Percentiles rank a stretch among this genome's conserved stretches.
Conservation (phyloP, 441 rosid genomes). For the Mallotus japonicus region DNA sequence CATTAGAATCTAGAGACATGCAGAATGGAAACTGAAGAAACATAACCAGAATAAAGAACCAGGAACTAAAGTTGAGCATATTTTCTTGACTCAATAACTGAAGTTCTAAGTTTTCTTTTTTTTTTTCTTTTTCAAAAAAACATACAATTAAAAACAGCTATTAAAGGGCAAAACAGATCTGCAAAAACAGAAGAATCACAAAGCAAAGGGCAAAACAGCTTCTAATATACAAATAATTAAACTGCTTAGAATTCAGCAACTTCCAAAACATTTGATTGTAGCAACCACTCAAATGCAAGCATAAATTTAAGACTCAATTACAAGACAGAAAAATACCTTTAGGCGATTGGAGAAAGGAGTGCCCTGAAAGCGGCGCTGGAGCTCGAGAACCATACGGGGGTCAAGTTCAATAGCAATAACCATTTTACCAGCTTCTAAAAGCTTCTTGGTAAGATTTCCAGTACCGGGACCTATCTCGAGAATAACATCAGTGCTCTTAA, state of each 20-base stretch:
- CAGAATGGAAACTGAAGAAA: no score
- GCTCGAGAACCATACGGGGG: conserved; percentile 90
- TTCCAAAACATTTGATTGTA: no score
- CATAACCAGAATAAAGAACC: no score
- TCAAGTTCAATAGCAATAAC: conserved; percentile 86
- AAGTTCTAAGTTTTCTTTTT: not conserved
- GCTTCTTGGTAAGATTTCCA: conserved; percentile 88
- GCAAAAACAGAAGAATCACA: no score
- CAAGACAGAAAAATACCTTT: conserved; percentile 36
- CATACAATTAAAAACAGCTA: no score
- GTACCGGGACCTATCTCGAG: conserved; percentile 94
- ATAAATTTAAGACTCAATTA: not conserved
- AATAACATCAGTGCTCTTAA: conserved; percentile 68
- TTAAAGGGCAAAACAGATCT: no score
- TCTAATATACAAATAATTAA: no score
- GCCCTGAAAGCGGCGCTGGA: conserved; percentile 86
- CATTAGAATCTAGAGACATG: not conserved
- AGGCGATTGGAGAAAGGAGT: conserved; percentile 56
- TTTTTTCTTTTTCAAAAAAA: no score
- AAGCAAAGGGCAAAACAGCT: no score
- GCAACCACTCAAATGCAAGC: no score
- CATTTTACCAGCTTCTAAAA: conserved; percentile 76
- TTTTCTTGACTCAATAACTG: not conserved
- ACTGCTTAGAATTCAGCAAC: no score
- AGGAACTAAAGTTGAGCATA: no score